These are phyloP conservation scores for Phlyctochytrium planicorne DNA, from an alignment of 192 early-diverging fungal species.

Conservation along the genomic window DNA sequence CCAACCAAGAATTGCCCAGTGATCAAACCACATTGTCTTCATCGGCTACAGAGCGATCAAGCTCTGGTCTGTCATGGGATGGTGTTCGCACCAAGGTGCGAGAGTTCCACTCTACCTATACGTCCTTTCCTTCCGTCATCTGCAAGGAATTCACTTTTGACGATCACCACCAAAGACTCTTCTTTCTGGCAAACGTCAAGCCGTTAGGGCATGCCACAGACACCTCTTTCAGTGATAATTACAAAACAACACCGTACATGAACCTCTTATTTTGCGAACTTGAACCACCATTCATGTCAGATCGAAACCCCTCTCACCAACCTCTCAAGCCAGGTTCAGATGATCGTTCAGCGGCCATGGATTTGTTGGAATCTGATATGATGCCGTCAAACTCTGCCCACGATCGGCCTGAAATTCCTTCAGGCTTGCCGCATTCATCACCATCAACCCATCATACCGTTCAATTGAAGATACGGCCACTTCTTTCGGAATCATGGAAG, in stretches of 20 bases:
- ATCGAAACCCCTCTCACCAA: no score
- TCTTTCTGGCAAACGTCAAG: slow-evolving; percentile 54
- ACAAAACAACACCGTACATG: neutral
- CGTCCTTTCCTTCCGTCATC: slow-evolving; percentile 33
- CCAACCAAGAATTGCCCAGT: no score
- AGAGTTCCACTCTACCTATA: slow-evolving; percentile 46
- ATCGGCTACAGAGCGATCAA: no score
- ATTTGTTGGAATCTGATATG: neutral
- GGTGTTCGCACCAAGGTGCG: slow-evolving; percentile 56
- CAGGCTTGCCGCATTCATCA: no score
- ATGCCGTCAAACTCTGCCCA: no score
- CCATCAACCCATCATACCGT: no score
- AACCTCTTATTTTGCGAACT: neutral
- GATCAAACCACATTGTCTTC: no score
- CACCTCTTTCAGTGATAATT: slow-evolving; percentile 8
- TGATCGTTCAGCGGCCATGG: no score
- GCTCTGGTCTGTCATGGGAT: slow-evolving; percentile 64
- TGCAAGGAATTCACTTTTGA: slow-evolving; percentile 59
- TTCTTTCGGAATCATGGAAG: no score
- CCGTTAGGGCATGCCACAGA: slow-evolving; percentile 12
- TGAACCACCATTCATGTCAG: neutral
- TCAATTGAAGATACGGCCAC: no score
- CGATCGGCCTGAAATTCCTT: no score
- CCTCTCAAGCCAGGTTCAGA: no score
- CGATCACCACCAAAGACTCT: slow-evolving; percentile 41